A percentile compares a stretch with the other conserved stretches of the same genome.
phyloP scores from a whole-genome alignment of 345 rosid genomes.

The Dovyalis caffra region DNA sequence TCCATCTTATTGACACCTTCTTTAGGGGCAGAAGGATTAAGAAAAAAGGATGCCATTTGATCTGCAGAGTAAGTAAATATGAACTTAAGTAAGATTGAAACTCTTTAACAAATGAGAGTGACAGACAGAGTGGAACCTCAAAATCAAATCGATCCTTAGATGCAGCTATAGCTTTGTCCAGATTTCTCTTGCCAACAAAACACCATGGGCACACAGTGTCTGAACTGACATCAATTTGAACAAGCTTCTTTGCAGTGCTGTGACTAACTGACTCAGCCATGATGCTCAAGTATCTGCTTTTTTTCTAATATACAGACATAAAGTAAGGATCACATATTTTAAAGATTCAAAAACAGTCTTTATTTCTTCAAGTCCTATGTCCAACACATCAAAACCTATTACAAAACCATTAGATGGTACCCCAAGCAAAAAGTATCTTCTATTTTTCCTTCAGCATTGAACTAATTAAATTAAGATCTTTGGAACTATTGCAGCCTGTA shows the following conservation, averaged over 20 bases:
- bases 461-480: too few species aligned
- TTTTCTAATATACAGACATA: constrained; percentile 19
- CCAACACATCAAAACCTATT: not conserved
- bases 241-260: constrained; percentile 48
- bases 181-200: constrained; percentile 72
- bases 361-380: too few species aligned
- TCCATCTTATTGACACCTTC: constrained; percentile 79
- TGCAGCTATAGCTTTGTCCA: constrained; percentile 73
- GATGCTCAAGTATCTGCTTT: constrained; percentile 21
- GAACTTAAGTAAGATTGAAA: constrained; percentile 2
- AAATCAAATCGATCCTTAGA: constrained; percentile 62
- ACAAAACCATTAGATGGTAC: not conserved
- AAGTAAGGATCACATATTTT: constrained; percentile 11
- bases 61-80: constrained; percentile 42
- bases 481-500: too few species aligned
- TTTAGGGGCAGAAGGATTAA: constrained; percentile 79
- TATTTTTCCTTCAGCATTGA: too few species aligned
- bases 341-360: not conserved
- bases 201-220: constrained; percentile 94
- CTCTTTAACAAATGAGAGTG: too few species aligned
- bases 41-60: constrained; percentile 85
- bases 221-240: constrained; percentile 66
- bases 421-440: too few species aligned
- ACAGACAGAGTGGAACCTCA: constrained; percentile 43
- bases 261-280: constrained; percentile 55